These are phyloP conservation scores for Yarrowia galli DNA, from an alignment of 1,139 yeast species.

Conservation along the genomic window DNA sequence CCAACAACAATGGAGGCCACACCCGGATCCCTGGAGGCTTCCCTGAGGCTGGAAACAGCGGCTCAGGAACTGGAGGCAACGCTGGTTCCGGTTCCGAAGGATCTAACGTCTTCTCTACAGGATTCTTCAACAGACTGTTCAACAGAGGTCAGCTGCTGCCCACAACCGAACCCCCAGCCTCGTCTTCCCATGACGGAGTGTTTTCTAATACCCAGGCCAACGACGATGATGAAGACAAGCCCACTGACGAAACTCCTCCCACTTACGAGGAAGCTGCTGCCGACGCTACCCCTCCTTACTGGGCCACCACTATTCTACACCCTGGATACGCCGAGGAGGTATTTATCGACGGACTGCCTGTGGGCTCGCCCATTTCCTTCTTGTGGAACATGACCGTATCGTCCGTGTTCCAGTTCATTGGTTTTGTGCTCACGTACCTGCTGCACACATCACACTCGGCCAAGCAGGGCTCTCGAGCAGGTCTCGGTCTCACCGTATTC, in stretches of 20 bases:
- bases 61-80: not conserved
- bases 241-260: constrained; percentile 70
- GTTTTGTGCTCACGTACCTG: constrained; percentile 87
- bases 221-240: constrained; percentile 55
- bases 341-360: constrained; percentile 94
- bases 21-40: constrained; percentile 26
- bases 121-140: constrained; percentile 36
- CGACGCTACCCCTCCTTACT: constrained; percentile 94
- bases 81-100: not conserved
- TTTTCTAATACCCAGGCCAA: constrained; percentile 78
- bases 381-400: constrained; percentile 91
- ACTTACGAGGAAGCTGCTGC: constrained; percentile 94
- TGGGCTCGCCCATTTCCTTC: constrained; percentile 87
- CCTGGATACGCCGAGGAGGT: constrained; percentile 86
- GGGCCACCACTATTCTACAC: constrained; percentile 89
- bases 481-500: constrained; percentile 84
- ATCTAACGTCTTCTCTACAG: constrained; percentile 26
- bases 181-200: constrained; percentile 73
- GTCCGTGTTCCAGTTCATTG: constrained; percentile 90
- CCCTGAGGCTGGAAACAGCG: not conserved
- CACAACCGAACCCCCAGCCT: constrained; percentile 54
- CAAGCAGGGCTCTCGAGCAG: constrained; percentile 92
- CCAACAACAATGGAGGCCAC: constrained; percentile 21
- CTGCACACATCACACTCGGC: constrained; percentile 98
- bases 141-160: constrained; percentile 40